Evolutionary conservation across 129 eudicot genomes (phyloP).

Genomic region (Flaveria sonorensis): DNA sequence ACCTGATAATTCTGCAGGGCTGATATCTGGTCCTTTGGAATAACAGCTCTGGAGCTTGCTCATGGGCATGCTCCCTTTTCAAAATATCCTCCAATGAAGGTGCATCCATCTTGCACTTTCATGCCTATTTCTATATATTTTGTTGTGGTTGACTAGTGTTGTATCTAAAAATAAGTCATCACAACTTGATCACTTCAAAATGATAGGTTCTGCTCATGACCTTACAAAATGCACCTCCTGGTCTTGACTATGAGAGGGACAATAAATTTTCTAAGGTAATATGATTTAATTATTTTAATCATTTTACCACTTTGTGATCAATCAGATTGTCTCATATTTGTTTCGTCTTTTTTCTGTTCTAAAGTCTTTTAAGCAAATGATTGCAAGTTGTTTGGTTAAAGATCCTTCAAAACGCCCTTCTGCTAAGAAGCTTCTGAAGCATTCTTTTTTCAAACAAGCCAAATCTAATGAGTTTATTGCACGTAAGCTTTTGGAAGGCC

Average conservation of each 20-base stretch:
- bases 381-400: conserved; percentile 98
- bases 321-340: conserved; percentile 13
- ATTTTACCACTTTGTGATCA: background rate
- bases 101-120: conserved; percentile 24
- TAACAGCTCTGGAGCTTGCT: conserved; percentile 97
- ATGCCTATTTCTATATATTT: background rate
- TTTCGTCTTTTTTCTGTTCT: conserved; percentile 20
- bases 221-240: conserved; percentile 98
- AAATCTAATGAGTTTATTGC: conserved; percentile 79
- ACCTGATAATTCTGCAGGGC: conserved; percentile 59
- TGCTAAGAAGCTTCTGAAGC: conserved; percentile 80
- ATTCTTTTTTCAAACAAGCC: conserved; percentile 89
- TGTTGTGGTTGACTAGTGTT: background rate
- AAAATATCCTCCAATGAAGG: conserved; percentile 99
- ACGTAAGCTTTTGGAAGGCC: conserved; percentile 75
- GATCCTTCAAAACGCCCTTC: conserved; percentile 94
- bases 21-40: conserved; percentile 99
- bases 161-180: conserved; percentile 15
- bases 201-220: conserved; percentile 91
- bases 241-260: conserved; percentile 94
- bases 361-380: conserved; percentile 97
- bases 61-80: conserved; percentile 99
- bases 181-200: conserved; percentile 7
- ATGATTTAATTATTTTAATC: background rate
- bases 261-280: conserved; percentile 87